Evolutionary conservation across 305 asterid genomes (phyloP).

Genomic region (Euphrasia arctica): DNA sequence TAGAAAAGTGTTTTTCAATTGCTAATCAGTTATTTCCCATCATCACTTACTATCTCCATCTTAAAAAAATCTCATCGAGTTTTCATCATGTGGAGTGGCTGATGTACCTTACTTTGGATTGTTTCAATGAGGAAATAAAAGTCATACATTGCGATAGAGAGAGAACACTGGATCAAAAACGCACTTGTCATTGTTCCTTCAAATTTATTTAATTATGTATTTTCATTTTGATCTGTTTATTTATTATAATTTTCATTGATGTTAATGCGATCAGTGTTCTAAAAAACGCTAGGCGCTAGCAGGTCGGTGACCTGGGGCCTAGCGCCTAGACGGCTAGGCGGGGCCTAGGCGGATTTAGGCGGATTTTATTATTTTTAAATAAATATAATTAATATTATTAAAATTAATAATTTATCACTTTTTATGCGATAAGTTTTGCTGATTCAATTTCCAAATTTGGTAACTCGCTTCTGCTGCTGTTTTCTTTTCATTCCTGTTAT

Average conservation of each 20-base stretch:
- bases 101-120: conserved; percentile 1
- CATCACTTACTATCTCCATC: conserved; percentile 24
- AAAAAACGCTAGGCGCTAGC: no score
- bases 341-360: no score
- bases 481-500: conserved; percentile 13
- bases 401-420: no score
- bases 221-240: no score
- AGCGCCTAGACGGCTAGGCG: no score
- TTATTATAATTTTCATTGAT: no score
- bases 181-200: conserved; percentile 4
- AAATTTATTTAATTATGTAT: conserved; percentile 18
- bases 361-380: no score
- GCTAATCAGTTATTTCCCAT: conserved; percentile 15
- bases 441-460: no score
- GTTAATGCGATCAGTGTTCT: no score
- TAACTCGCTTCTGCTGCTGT: conserved; percentile 5
- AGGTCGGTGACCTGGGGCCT: no score
- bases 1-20: conserved; percentile 13
- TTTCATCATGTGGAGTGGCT: neutral
- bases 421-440: no score
- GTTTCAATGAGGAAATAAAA: neutral
- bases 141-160: conserved; percentile 5
- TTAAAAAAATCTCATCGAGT: conserved; percentile 11
- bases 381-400: no score
- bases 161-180: neutral